These are phyloP conservation scores for Lineolata rhizophorae DNA, from an alignment of 495 filamentous ascomycete genomes.

Conservation along the genomic window DNA sequence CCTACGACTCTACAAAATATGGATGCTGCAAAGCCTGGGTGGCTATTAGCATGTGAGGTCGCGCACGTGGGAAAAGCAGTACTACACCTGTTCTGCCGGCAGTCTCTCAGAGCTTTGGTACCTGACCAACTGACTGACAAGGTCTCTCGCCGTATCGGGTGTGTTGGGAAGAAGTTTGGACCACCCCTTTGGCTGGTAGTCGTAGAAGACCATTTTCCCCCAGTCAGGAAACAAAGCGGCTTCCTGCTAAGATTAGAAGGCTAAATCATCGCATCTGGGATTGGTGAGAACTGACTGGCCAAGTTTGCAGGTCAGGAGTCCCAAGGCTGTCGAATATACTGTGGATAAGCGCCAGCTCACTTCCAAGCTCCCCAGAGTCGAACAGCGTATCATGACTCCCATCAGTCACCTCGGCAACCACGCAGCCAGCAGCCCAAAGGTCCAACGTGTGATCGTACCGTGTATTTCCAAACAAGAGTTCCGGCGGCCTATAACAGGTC, in stretches of 20 bases:
- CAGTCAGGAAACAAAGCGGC: conserved; percentile 34
- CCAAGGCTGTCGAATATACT: conserved; percentile 81
- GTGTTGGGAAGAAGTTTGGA: conserved; percentile 26
- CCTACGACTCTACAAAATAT: no score
- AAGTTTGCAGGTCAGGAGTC: conserved; percentile 51
- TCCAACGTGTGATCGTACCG: conserved; percentile 52
- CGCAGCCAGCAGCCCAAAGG: conserved; percentile 75
- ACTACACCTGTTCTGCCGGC: conserved; percentile 25
- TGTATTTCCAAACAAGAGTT: conserved; percentile 68
- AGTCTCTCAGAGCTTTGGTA: conserved; percentile 33
- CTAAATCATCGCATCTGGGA: conserved; percentile 2
- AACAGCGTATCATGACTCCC: conserved; percentile 38
- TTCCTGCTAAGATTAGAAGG: conserved; percentile 24
- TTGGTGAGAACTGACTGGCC: conserved; percentile 44
- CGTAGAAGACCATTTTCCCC: conserved; percentile 41
- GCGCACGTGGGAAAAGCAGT: conserved; percentile 16
- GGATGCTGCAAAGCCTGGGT: conserved; percentile 9
- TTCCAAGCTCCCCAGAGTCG: conserved; percentile 69
- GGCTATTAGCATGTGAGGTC: conserved; percentile 10
- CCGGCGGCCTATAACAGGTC: conserved; percentile 72
- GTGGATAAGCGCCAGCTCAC: conserved; percentile 71
- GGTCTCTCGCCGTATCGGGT: conserved; percentile 26
- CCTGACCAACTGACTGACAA: conserved; percentile 29
- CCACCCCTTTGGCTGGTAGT: conserved; percentile 30
- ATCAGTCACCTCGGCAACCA: conserved; percentile 42